Evolutionary conservation across 768 basidiomycete species (phyloP).

Genomic region (Phylloporus sp.): DNA sequence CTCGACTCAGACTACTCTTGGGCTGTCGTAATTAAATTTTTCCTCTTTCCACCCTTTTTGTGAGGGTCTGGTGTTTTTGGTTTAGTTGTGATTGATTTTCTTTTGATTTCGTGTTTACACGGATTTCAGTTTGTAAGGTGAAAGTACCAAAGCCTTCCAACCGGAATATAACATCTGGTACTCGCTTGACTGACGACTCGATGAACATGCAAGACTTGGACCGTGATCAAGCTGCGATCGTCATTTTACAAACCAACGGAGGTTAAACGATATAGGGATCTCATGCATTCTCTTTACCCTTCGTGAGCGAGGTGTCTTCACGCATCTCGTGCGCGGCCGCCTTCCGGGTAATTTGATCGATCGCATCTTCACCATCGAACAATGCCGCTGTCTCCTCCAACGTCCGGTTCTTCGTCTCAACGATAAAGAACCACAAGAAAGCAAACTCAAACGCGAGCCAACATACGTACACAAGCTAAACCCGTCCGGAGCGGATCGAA

Average conservation of each 20-base stretch:
- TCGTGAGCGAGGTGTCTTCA: background rate
- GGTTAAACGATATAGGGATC: too few species aligned
- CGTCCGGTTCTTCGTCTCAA: slow-evolving; percentile 37
- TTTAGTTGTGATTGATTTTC: too few species aligned
- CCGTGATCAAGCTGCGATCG: too few species aligned
- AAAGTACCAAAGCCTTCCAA: too few species aligned
- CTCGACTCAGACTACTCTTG: slow-evolving; percentile 25
- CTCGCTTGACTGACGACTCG: too few species aligned
- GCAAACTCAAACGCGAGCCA: slow-evolving; percentile 16
- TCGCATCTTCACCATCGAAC: slow-evolving; percentile 55
- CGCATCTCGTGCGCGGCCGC: background rate
- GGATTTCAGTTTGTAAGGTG: too few species aligned
- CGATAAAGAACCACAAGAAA: slow-evolving; percentile 12
- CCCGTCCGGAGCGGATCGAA: background rate
- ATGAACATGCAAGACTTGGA: too few species aligned
- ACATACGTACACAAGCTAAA: slow-evolving; percentile 19
- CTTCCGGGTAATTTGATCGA: slow-evolving; percentile 15
- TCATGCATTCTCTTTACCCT: background rate
- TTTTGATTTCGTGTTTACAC: too few species aligned
- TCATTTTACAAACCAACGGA: too few species aligned
- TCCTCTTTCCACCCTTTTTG: background rate
- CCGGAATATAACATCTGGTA: too few species aligned
- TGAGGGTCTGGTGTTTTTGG: background rate
- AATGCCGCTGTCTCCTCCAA: slow-evolving; percentile 70
- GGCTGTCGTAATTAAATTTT: slow-evolving; percentile 11